Percentiles rank a stretch among this genome's conserved stretches.
phyloP scores from a whole-genome alignment of 768 basidiomycete species.

The Termitomyces sp. region DNA sequence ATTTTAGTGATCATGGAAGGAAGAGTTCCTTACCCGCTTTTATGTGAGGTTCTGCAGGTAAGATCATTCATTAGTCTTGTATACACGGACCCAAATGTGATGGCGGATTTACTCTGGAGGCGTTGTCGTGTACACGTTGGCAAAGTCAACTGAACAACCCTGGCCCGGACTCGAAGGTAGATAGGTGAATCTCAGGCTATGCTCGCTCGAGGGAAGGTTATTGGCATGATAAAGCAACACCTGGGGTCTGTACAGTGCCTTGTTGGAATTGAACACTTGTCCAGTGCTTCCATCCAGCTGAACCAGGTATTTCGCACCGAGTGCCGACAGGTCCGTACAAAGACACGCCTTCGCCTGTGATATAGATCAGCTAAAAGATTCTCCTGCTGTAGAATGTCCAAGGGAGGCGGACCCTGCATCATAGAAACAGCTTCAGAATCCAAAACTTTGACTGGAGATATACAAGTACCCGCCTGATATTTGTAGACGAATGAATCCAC shows the following conservation, averaged over 20 bases:
- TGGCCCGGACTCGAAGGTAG: constrained; percentile 7
- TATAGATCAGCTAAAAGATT: not conserved
- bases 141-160: constrained; percentile 10
- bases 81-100: not conserved
- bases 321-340: constrained; percentile 40
- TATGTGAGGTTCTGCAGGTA: not conserved
- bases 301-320: constrained; percentile 29
- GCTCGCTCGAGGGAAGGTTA: constrained; percentile 7
- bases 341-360: constrained; percentile 39
- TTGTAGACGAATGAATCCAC: constrained; percentile 30
- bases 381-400: not conserved
- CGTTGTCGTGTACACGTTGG: constrained; percentile 8
- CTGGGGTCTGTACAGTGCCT: constrained; percentile 20
- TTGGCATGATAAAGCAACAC: constrained; percentile 25
- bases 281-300: constrained; percentile 27
- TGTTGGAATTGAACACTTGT: constrained; percentile 18
- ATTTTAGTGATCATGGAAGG: not conserved
- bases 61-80: not conserved
- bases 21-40: not conserved
- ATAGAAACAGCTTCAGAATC: not conserved
- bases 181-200: constrained; percentile 4
- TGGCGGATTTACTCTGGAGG: constrained; percentile 4
- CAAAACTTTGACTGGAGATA: not conserved
- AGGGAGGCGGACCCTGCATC: not conserved
- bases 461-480: constrained; percentile 28